Evolutionary conservation across 495 filamentous ascomycete species (phyloP), one percentile per base, ranked within the genome.

Genomic region (Daldinia caldariorum): DNA sequence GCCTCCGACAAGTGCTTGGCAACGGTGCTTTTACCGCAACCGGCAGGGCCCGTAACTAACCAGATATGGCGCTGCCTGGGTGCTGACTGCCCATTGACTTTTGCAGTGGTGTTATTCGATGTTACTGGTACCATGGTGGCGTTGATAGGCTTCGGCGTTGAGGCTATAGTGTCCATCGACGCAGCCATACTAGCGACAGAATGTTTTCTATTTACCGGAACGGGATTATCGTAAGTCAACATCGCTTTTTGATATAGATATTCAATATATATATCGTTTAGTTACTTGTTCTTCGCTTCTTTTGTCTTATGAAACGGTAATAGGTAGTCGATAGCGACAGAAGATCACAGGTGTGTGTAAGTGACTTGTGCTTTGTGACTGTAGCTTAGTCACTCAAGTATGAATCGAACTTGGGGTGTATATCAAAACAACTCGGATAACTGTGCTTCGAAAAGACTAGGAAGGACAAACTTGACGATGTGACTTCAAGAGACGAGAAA

Each of bases 41-140:
- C 96, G 16, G 96, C 94, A 14, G 96, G 96, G 6, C 96, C 96
- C 0, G 95, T 97, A n/a, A 99, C 92, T 68, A 98, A 88, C 90
- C 92, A 97, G 78, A 99, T 97, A 77, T 97, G 94, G 68, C 92
- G 91, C 66, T 88, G 78, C 61, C 76, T 76, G 38, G 74, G 61
- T 7, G 64, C 57, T 32, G 59, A 34, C 49, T 77, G 69, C 41
- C 74, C 70, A 29, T 68, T 71, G 35, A 56, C 58, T 29, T 59
- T 69, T 18, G 76, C 55, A 43, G 76, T 67, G 9, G 66, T 74
- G 45, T 74, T 74, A 53, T 72, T 49, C 39, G 77, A 68, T 18
- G 77, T 65, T 47, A 79, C 70, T 13, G 72, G 69, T 31, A 74
- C 55, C 7, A 74, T 45, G 14, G 76, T 70, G 32, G 78, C 67